Evolutionary conservation across 2,329 filamentous ascomycete genomes (phyloP), one percentile per base, ranked within the genome.

Genomic region (Clonostachys solani): DNA sequence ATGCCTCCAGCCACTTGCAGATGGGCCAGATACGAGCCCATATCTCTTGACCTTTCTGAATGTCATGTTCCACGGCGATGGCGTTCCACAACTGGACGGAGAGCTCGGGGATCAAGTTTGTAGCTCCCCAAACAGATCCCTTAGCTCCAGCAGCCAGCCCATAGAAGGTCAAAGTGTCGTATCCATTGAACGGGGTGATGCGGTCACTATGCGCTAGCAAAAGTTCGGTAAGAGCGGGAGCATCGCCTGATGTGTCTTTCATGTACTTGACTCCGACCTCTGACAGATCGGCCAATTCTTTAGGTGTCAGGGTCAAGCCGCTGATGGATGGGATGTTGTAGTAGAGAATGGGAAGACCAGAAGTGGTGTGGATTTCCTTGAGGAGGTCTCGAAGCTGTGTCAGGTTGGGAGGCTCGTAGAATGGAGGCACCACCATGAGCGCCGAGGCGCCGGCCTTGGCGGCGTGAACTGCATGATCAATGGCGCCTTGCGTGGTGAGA

Each of bases 151-250:
- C 73, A 1, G 69, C 71, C 10, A 78, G 58, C 8, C 74, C 73
- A 50, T 77, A 77, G 54, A 78, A 78, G 0, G 74, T 78, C 15
- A 78, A 58, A 0, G 73, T 77, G 49, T 78, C 74, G 74, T 73
- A 78, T 1, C 74, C 74, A 48, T 78, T 78, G 55, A 78, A 75
- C 0, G 69, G 63, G 2, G 71, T 76, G 50, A 77, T 69, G 19
- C 63, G 54, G 45, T 68, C 29, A 5, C 55, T 52, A 23, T 54
- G 50, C 45, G 62, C 63, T 50, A 77, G 75, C 5, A 77, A 59
- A 13, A 77, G 54, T 47, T 78, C 73, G 3, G 73, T 77, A 6
- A 76, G 58, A 0, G 68, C 73, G 0, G 74, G 74, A 2, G 65
- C 74, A 46, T 78, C 72, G 16, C 74, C 74, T 3, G 74, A 77